Percentiles rank a stretch among this genome's conserved stretches.
phyloP scores from a whole-genome alignment of 169 alveolate genomes.

The Neospora caninum region DNA sequence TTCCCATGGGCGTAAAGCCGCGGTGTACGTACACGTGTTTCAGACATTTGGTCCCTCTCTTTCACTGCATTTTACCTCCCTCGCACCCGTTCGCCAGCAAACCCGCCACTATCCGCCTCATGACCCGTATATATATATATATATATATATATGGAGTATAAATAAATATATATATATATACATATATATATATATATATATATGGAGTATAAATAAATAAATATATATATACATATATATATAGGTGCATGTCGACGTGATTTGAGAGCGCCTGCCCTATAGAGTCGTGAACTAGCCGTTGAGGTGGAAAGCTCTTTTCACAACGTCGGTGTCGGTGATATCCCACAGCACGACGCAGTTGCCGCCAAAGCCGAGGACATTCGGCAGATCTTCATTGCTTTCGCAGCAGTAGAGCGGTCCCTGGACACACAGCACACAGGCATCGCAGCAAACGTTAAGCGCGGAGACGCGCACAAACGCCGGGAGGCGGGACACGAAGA shows the following conservation, averaged over 20 bases:
- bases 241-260: background rate
- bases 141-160: too few species aligned
- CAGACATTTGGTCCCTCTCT: too few species aligned
- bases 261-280: background rate
- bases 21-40: too few species aligned
- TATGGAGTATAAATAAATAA: too few species aligned
- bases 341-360: slow-evolving; percentile 57
- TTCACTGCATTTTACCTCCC: too few species aligned
- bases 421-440: slow-evolving; percentile 12
- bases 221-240: too few species aligned
- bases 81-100: too few species aligned
- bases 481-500: too few species aligned
- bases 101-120: too few species aligned
- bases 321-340: slow-evolving; percentile 53
- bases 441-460: background rate
- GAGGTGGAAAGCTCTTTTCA: slow-evolving; percentile 45
- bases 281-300: background rate
- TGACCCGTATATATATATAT: too few species aligned
- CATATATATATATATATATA: background rate
- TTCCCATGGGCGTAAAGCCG: too few species aligned
- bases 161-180: too few species aligned
- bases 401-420: slow-evolving; percentile 61
- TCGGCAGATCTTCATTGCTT: slow-evolving; percentile 28
- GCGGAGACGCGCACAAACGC: background rate
- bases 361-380: slow-evolving; percentile 56